Percentiles rank a stretch among this genome's conserved stretches.
Evolutionary conservation across 352 stramenopile species (phyloP).

Genomic region (Globisporangium okanoganense): DNA sequence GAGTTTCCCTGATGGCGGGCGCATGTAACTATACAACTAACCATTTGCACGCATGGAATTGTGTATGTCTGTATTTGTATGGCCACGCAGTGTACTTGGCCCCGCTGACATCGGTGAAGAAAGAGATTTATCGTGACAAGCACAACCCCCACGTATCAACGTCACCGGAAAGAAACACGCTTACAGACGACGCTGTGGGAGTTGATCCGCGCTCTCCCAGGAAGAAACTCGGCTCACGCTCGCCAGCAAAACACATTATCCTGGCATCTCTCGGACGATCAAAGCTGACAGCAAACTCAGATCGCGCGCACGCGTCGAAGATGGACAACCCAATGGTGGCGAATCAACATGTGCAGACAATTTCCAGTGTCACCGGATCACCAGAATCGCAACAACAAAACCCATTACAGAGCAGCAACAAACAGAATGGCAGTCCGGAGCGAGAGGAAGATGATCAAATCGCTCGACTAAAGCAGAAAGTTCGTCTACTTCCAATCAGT

Average conservation of each 20-base stretch:
- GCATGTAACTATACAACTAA: not conserved
- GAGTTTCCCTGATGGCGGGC: not conserved
- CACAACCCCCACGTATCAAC: constrained; percentile 14
- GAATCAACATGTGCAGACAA: not conserved
- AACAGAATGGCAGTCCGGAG: not conserved
- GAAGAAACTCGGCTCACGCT: not conserved
- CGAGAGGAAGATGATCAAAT: constrained; percentile 31
- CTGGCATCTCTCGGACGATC: constrained; percentile 5
- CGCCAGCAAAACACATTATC: not conserved
- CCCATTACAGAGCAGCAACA: not conserved
- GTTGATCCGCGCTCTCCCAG: not conserved
- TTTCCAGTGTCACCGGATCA: not conserved
- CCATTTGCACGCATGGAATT: not conserved
- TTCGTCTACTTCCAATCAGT: constrained; percentile 33
- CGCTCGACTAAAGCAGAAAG: constrained; percentile 39
- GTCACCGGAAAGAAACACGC: not conserved
- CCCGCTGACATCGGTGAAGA: constrained; percentile 31
- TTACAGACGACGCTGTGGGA: not conserved
- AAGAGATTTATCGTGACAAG: constrained; percentile 39
- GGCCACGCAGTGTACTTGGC: constrained; percentile 32
- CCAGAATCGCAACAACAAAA: not conserved
- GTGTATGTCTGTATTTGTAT: not conserved
- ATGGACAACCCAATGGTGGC: not conserved
- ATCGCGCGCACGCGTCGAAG: not conserved
- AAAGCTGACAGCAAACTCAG: not conserved